Base-by-base conservation (phyloP, 164 flowering plant species). In the Cinnamomum micranthum region DNA sequence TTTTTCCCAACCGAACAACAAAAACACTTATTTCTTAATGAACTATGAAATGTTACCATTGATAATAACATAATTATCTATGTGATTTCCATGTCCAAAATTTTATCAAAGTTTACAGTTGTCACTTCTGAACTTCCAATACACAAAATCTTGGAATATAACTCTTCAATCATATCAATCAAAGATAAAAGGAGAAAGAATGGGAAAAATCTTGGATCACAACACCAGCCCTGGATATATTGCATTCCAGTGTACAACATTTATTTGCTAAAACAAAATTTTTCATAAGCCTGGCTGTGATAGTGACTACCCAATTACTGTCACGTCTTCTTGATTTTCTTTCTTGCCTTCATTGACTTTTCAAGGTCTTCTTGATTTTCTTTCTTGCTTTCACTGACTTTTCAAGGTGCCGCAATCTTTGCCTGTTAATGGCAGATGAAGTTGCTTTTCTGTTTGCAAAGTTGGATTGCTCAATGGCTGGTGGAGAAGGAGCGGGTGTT, bases 361-460 rank as follows among this genome's bases (percentile, higher is more conserved):
- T 2, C 68, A 31, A 31, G 5, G 35, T 41, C 66, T 71, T 70
- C 55, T 74, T 62, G 52, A 23, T 73, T 19, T 69, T 69, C 76
- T 77, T 73, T 63, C 80, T 73, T 69, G 70, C 51, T 52, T 77
- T 77, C 23, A 77, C 80, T 73, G 76, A 3, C 41, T 23, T 77
- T 41, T 69, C 80, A 4, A 77, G 47, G 52, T 63, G 73, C n/a
- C 60, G 20, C 12, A 77, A 20, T 64, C 76, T 59, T 27, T 77
- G 76, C 63, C 80, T 69, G 50, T 69, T 25, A 63, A 63, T 65
- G 15, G 73, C 62, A 33, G 80, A 78, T 35, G 75, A 74, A 50
- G 77, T 65, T 52, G 19, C 41, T 22, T 50, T 74, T 9, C 20
- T 28, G 15, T 71, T 63, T 6, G 66, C 0, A n/a, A 71, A 17